Evolutionary conservation across 75 land plant genomes (phyloP).

Genomic region (Picea glauca): DNA sequence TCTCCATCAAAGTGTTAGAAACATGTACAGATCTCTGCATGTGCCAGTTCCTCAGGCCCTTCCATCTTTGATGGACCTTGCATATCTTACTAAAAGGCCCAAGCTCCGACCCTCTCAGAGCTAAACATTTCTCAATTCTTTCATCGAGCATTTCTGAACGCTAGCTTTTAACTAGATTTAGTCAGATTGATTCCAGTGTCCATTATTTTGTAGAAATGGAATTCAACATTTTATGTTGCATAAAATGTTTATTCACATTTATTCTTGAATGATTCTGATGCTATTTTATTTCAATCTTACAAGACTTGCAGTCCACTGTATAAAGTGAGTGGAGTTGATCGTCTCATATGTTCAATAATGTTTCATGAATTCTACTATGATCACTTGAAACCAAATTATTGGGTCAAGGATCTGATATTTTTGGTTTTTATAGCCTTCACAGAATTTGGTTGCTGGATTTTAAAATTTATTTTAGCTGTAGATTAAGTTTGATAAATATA

Average conservation of each 20-base stretch:
- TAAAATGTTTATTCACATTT: not conserved
- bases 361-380: too few species aligned
- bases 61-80: slow-evolving; percentile 62
- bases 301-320: not conserved
- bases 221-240: not conserved
- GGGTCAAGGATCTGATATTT: too few species aligned
- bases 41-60: slow-evolving; percentile 60
- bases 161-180: not conserved
- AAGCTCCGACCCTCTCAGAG: slow-evolving; percentile 17
- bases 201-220: not conserved
- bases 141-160: not conserved
- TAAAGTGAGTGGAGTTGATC: not conserved
- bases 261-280: not conserved
- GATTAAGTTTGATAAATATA: too few species aligned
- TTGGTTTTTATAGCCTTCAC: too few species aligned
- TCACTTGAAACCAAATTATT: too few species aligned
- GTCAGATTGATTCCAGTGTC: not conserved
- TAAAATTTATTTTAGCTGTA: too few species aligned
- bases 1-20: slow-evolving; percentile 36
- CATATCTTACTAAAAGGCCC: slow-evolving; percentile 27
- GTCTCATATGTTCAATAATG: too few species aligned
- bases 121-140: not conserved
- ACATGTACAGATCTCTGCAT: slow-evolving; percentile 63
- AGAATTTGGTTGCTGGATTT: too few species aligned
- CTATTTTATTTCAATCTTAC: not conserved